Evolutionary conservation across 1,284 basidiomycete genomes (phyloP), one percentile per base, ranked within the genome.

Genomic region (Leccinum fallax): DNA sequence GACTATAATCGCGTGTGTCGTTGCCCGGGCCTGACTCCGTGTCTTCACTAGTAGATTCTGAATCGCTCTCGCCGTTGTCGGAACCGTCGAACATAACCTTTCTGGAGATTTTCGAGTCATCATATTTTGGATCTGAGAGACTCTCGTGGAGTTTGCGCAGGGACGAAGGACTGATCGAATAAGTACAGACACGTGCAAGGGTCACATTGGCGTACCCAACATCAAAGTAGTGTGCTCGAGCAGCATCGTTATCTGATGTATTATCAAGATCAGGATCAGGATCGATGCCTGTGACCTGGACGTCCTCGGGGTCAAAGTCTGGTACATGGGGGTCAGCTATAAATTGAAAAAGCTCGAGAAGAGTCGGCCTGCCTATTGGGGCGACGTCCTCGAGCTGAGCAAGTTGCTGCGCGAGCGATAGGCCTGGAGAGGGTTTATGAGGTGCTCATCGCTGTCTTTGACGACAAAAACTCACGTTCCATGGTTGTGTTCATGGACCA

Each of bases 341-440:
- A 49, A 55, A 43, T 38, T 19, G 16, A 38, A n/a, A 53, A 40
- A 49, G 53, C 30, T 21, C 19, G 7, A 21, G 49, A 53, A 38
- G 38, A 51, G 38, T 19, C 5, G 36, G 75, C 82, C 66, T 70
- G 88, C 92, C 89, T 57, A 80, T 76, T 65, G 92, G 91, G 24
- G 86, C 83, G 36, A 88, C 80, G 59, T 91, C 84, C 57, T 90
- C 83, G 52, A 96, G 84, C 72, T 90, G 83, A 49, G 89, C 90
- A 58, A 96, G 86, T 72, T 95, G 93, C 72, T 95, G 84, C 4
- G 90, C 90, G 40, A 96, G 84, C 3, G 90, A 85, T 53, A 87
- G 73, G 52, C 85, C 87, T 89, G 63, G 30, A 43, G 59, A 62
- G 49, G 40, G 2, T 5, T 43, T 11, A n/a, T 61, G 52, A 62